phyloP scores from a whole-genome alignment of 306 rosid species.

The Acacia crassicarpa region DNA sequence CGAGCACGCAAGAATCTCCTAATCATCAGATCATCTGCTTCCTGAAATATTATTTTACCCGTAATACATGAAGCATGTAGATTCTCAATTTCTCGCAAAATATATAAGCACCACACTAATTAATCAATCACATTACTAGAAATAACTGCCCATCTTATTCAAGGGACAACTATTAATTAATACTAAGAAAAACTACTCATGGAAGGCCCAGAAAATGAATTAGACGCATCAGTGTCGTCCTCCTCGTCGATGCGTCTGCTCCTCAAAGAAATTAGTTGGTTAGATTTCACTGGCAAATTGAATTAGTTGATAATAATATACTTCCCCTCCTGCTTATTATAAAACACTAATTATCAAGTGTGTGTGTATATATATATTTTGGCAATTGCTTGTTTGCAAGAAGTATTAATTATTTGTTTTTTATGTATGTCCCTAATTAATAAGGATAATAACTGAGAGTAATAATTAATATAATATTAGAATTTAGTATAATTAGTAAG shows the following conservation, averaged over 20 bases:
- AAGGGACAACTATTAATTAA: background rate
- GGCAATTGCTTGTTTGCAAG: too few relatives aligned
- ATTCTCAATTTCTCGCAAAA: background rate
- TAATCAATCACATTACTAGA: background rate
- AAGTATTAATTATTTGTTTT: too few relatives aligned
- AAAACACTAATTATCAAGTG: too few relatives aligned
- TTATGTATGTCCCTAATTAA: too few relatives aligned
- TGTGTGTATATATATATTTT: too few relatives aligned
- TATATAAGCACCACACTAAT: background rate
- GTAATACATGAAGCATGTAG: background rate
- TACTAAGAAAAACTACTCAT: background rate
- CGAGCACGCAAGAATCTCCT: conserved; percentile 69
- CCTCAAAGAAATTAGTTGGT: background rate
- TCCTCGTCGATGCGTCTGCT: background rate
- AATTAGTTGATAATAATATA: background rate
- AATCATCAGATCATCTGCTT: conserved; percentile 51
- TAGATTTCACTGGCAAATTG: background rate
- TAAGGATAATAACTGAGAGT: too few relatives aligned
- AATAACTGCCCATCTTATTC: background rate
- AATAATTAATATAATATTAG: too few relatives aligned
- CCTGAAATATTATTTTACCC: conserved; percentile 39
- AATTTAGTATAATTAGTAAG: too few relatives aligned
- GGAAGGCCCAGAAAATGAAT: background rate
- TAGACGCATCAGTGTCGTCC: background rate
- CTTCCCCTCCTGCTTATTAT: too few relatives aligned